Percentiles rank a stretch among this genome's conserved stretches.
phyloP scores from a whole-genome alignment of 2,329 filamentous ascomycete genomes.

The Ophiosphaerella herpotricha region DNA sequence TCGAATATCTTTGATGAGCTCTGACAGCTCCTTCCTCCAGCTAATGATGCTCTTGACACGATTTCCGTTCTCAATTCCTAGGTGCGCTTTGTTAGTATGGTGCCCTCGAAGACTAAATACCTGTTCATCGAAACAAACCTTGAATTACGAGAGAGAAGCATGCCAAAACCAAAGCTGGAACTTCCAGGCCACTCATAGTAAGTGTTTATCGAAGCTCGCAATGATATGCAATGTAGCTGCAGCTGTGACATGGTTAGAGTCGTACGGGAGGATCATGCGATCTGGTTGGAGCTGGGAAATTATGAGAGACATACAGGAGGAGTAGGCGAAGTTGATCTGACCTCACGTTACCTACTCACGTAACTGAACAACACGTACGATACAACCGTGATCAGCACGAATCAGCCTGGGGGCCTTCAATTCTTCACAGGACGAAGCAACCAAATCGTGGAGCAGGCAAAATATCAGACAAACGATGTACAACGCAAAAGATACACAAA shows the following conservation, averaged over 20 bases:
- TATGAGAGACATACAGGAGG: conserved; percentile 5
- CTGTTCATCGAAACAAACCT: conserved; percentile 17
- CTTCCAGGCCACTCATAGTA: conserved; percentile 38
- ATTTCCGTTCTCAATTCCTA: conserved; percentile 44
- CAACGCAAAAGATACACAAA: no score
- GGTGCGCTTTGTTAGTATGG: not conserved
- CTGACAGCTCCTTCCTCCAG: conserved; percentile 43
- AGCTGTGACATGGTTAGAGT: conserved; percentile 16
- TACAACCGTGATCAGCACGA: not conserved
- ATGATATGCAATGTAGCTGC: not conserved
- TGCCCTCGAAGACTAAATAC: not conserved
- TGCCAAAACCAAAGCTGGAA: conserved; percentile 44
- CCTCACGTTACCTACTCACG: not conserved
- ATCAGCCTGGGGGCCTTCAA: not conserved
- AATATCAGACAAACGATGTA: no score
- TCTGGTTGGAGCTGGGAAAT: conserved; percentile 11
- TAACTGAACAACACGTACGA: not conserved
- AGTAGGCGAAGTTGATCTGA: not conserved
- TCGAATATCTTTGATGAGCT: conserved; percentile 42
- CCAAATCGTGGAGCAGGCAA: no score
- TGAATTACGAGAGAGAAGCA: conserved; percentile 46
- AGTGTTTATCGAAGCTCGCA: not conserved
- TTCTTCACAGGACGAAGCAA: not conserved
- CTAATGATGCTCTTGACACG: conserved; percentile 45
- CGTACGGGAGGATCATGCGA: not conserved